These are phyloP conservation scores for Pseudopithomyces chartarum DNA, from an alignment of 2,329 filamentous ascomycete genomes.

Conservation along the genomic window DNA sequence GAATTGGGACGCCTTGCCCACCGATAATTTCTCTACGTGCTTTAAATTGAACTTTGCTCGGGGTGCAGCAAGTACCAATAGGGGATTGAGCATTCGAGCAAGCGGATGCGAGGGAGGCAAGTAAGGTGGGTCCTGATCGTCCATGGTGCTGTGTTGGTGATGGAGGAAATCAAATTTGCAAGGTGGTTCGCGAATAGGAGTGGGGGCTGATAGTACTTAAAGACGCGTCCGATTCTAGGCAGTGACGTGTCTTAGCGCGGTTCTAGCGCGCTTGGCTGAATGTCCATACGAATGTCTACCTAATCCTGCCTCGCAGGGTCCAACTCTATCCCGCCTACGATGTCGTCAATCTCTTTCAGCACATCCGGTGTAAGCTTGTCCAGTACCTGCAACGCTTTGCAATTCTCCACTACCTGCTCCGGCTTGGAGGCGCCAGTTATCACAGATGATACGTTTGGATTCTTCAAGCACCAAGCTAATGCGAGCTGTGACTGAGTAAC, in stretches of 20 bases:
- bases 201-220: not conserved
- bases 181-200: not conserved
- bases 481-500: constrained; percentile 55
- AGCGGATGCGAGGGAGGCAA: not conserved
- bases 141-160: not conserved
- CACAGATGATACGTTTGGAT: constrained; percentile 37
- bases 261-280: not conserved
- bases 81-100: not conserved
- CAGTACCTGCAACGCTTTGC: constrained; percentile 50
- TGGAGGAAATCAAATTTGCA: not conserved
- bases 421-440: constrained; percentile 37
- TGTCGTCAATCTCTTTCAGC: constrained; percentile 48
- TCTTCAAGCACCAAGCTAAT: constrained; percentile 44
- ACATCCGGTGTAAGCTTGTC: constrained; percentile 52
- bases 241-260: not conserved
- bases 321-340: constrained; percentile 30
- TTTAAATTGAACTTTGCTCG: not conserved
- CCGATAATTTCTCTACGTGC: not conserved
- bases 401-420: constrained; percentile 43
- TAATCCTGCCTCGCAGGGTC: constrained; percentile 30
- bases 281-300: not conserved
- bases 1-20: not conserved
- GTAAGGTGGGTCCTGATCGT: not conserved
- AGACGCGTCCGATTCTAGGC: not conserved
- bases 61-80: not conserved